These are phyloP conservation scores for Podospora australis DNA, from an alignment of 495 filamentous ascomycete species.

Conservation along the genomic window DNA sequence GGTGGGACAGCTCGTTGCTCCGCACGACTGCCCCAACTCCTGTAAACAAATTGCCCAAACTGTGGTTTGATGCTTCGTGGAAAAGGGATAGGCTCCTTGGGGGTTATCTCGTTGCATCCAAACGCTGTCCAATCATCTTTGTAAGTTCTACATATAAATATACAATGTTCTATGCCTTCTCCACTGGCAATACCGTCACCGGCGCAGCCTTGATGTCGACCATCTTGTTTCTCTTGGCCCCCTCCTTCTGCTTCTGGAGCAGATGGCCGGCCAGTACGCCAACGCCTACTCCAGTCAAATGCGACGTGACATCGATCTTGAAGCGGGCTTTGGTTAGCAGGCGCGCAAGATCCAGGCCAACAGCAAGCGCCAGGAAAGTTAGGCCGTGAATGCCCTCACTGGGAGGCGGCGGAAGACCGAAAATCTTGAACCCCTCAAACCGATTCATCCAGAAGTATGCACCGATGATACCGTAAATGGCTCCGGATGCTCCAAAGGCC, in stretches of 20 bases:
- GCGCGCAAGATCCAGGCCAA: constrained; percentile 41
- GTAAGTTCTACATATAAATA: too few species aligned
- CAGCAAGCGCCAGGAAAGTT: constrained; percentile 40
- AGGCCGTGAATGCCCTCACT: constrained; percentile 46
- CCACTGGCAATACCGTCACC: neutral
- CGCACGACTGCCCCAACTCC: too few species aligned
- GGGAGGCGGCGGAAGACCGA: constrained; percentile 46
- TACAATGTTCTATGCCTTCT: too few species aligned
- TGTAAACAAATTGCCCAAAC: too few species aligned
- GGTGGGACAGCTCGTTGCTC: neutral
- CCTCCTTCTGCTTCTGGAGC: constrained; percentile 22
- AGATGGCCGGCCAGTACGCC: constrained; percentile 40
- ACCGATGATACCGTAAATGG: constrained; percentile 58
- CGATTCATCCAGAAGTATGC: constrained; percentile 64
- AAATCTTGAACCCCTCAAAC: constrained; percentile 42
- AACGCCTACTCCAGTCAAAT: constrained; percentile 58
- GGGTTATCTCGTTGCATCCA: too few species aligned
- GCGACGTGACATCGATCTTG: constrained; percentile 61
- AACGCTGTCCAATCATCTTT: too few species aligned
- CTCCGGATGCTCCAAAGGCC: constrained; percentile 67
- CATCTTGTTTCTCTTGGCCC: neutral
- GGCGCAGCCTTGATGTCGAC: neutral
- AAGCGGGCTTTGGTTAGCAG: constrained; percentile 26
- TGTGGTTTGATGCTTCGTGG: too few species aligned
- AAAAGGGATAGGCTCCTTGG: too few species aligned